Conservation (phyloP, 331 rosid genomes). For the Phaseolus coccineus region DNA sequence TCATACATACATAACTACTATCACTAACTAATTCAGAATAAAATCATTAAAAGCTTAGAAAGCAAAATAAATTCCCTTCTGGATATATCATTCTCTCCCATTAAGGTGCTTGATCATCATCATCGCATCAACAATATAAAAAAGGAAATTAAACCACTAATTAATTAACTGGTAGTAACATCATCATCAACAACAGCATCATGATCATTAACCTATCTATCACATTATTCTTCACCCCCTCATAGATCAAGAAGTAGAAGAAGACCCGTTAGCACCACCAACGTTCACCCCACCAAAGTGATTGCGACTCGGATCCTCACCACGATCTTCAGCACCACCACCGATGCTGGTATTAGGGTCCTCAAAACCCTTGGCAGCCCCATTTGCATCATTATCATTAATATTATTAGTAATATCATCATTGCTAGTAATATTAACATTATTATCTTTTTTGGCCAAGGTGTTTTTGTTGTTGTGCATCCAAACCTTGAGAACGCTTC, state of each 20-base stretch:
- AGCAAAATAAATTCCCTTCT: conserved; percentile 43
- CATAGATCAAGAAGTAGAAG: conserved; percentile 77
- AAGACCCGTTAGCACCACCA: conserved; percentile 78
- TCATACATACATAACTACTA: background rate
- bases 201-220: conserved; percentile 56
- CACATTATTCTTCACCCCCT: conserved; percentile 40
- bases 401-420: too few relatives aligned
- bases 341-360: conserved; percentile 11
- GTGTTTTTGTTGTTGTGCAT: conserved; percentile 97
- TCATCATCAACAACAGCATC: background rate
- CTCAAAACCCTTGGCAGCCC: conserved; percentile 36
- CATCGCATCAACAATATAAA: conserved; percentile 59
- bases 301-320: conserved; percentile 48
- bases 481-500: conserved; percentile 90
- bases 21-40: conserved; percentile 10
- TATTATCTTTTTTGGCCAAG: conserved; percentile 52
- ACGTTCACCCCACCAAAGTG: conserved; percentile 51
- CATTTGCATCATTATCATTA: conserved; percentile 20
- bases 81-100: conserved; percentile 52
- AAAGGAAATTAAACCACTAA: conserved; percentile 39
- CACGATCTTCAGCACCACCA: background rate
- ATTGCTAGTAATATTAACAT: background rate
- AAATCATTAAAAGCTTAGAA: background rate
- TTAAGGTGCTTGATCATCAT: conserved; percentile 46
- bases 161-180: conserved; percentile 47